Conservation (phyloP, 1,284 basidiomycete genomes). For the Fomitopsis schrenkii region DNA sequence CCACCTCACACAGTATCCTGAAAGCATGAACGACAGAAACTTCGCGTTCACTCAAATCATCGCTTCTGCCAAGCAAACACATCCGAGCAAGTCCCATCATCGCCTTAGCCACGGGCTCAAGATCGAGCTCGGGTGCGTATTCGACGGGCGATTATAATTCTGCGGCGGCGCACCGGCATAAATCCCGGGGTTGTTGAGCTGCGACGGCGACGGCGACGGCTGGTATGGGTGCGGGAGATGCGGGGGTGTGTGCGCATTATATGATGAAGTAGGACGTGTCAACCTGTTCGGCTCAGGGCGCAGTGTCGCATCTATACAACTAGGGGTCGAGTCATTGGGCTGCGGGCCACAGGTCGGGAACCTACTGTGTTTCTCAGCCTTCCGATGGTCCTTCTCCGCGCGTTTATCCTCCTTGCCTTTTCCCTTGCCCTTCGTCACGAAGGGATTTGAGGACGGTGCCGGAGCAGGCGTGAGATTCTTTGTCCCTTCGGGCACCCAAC, state of each 20-base stretch:
- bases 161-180: constrained; percentile 32
- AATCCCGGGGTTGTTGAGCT: constrained; percentile 39
- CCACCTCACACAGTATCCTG: too few relatives aligned
- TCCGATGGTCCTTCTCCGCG: constrained; percentile 21
- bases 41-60: too few relatives aligned
- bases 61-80: too few relatives aligned
- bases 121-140: background rate
- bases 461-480: background rate
- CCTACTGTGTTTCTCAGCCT: constrained; percentile 16
- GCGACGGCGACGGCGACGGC: constrained; percentile 41
- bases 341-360: background rate
- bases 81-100: background rate
- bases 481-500: constrained; percentile 1
- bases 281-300: constrained; percentile 7
- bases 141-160: background rate
- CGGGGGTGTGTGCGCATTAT: constrained; percentile 12
- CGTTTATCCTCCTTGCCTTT: constrained; percentile 13
- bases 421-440: background rate
- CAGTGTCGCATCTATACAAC: background rate
- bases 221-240: constrained; percentile 32
- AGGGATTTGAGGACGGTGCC: background rate
- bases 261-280: constrained; percentile 6
- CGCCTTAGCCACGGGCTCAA: background rate
- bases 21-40: too few relatives aligned
- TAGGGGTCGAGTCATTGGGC: background rate